Evolutionary conservation across 768 basidiomycete genomes (phyloP).

Genomic region (Postia placenta): DNA sequence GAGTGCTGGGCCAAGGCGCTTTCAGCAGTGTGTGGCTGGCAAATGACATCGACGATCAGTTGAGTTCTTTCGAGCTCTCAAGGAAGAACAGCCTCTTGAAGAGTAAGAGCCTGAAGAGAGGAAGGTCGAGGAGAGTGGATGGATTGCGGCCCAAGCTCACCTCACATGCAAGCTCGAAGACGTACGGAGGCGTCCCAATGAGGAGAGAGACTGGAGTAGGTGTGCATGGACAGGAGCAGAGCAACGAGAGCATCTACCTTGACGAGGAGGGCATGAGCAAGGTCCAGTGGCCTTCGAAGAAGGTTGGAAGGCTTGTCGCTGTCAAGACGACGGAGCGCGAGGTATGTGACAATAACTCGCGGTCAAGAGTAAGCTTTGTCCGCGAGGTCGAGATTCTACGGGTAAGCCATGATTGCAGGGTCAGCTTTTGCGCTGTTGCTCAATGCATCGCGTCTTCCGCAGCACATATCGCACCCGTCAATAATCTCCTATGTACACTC

Average conservation of each 20-base stretch:
- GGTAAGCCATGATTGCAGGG: slow-evolving; percentile 34
- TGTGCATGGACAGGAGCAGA: slow-evolving; percentile 4
- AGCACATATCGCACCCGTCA: slow-evolving; percentile 79
- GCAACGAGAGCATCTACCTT: slow-evolving; percentile 16
- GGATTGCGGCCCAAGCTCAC: slow-evolving; percentile 11
- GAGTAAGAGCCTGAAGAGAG: slow-evolving; percentile 16
- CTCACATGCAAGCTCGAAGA: slow-evolving; percentile 4
- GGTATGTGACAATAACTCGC: slow-evolving; percentile 48
- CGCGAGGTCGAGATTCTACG: slow-evolving; percentile 82
- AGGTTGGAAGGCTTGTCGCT: slow-evolving; percentile 38
- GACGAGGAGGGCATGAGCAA: slow-evolving; percentile 38
- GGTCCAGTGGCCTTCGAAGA: slow-evolving; percentile 12
- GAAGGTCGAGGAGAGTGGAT: slow-evolving; percentile 10
- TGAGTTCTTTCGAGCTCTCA: slow-evolving; percentile 22
- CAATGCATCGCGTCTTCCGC: slow-evolving; percentile 1
- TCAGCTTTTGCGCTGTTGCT: slow-evolving; percentile 6
- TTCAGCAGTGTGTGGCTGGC: slow-evolving; percentile 78
- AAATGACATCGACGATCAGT: slow-evolving; percentile 21
- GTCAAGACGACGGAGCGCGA: slow-evolving; percentile 46
- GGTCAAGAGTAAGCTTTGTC: slow-evolving; percentile 73
- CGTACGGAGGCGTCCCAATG: neutral
- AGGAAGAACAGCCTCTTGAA: slow-evolving; percentile 19
- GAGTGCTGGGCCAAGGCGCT: slow-evolving; percentile 60
- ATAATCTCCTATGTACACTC: slow-evolving; percentile 68
- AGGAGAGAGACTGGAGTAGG: slow-evolving; percentile 6